phyloP scores from a whole-genome alignment of 805 yeast species.

The Brettanomyces bruxellensis region DNA sequence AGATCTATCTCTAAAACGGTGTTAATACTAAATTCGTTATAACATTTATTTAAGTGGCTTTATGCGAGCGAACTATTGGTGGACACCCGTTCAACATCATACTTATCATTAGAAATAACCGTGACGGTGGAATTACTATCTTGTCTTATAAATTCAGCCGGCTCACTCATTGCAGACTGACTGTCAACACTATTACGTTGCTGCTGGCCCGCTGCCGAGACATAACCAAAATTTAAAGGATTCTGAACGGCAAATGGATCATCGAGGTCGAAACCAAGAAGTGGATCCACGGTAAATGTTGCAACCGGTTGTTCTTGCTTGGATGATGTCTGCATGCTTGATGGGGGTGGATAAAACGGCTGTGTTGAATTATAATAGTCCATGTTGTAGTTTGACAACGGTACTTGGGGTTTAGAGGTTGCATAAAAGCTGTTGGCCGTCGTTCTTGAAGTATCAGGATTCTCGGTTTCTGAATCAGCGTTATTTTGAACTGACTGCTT shows the following conservation, averaged over 20 bases:
- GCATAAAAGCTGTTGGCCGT: background rate
- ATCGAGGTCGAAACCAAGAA: conserved; percentile 31
- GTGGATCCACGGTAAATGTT: conserved; percentile 22
- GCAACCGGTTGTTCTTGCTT: background rate
- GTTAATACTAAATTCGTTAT: too few species aligned
- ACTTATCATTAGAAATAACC: background rate
- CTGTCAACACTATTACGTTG: background rate
- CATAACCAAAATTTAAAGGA: conserved; percentile 36
- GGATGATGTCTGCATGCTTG: background rate
- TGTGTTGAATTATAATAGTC: conserved; percentile 16
- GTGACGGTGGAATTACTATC: background rate
- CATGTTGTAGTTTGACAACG: conserved; percentile 9
- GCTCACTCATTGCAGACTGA: background rate
- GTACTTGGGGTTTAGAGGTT: conserved; percentile 7
- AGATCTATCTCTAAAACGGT: too few species aligned
- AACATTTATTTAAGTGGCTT: too few species aligned
- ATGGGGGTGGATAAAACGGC: conserved; percentile 14
- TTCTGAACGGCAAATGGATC: conserved; percentile 48
- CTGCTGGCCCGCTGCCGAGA: conserved; percentile 8
- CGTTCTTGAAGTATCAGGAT: background rate
- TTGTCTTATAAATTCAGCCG: background rate
- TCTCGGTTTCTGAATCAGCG: background rate
- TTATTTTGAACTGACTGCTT: too few species aligned
- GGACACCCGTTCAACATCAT: background rate
- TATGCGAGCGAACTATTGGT: background rate